Conservation (phyloP, 2,329 filamentous ascomycete species). For the Dactylellina haptotyla region DNA sequence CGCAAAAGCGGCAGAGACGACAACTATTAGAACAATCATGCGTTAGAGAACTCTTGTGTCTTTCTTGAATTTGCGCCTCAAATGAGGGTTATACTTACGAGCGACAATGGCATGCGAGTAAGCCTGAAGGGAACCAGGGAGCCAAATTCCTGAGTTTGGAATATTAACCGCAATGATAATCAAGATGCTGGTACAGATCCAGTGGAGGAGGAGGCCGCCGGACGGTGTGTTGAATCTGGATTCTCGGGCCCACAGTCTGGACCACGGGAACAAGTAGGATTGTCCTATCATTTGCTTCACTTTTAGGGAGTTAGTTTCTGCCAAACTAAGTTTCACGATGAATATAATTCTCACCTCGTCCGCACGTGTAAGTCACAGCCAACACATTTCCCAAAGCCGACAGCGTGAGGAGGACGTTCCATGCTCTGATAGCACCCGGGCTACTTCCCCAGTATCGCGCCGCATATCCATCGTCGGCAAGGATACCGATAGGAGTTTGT, state of each 20-base stretch:
- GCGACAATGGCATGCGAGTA: constrained; percentile 42
- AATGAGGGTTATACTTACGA: constrained; percentile 18
- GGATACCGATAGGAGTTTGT: constrained; percentile 16
- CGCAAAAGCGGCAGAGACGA: constrained; percentile 30
- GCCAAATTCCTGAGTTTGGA: constrained; percentile 26
- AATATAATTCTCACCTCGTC: constrained; percentile 25
- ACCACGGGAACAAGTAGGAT: constrained; percentile 60
- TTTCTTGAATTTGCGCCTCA: background rate
- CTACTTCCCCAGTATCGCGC: constrained; percentile 31
- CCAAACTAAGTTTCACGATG: background rate
- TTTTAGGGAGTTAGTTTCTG: constrained; percentile 11
- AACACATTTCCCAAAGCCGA: constrained; percentile 59
- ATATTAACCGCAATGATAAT: constrained; percentile 55
- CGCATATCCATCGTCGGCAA: constrained; percentile 31
- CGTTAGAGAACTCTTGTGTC: background rate
- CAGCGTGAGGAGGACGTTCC: constrained; percentile 31
- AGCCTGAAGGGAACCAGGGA: constrained; percentile 30
- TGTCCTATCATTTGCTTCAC: constrained; percentile 62
- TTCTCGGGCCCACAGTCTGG: constrained; percentile 60
- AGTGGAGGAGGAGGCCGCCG: constrained; percentile 61
- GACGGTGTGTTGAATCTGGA: constrained; percentile 60
- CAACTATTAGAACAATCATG: constrained; percentile 14
- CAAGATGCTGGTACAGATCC: constrained; percentile 59
- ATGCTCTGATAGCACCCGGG: constrained; percentile 19
- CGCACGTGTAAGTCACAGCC: constrained; percentile 57